Conservation (phyloP, 129 eudicot species). For the Tagetes erecta region DNA sequence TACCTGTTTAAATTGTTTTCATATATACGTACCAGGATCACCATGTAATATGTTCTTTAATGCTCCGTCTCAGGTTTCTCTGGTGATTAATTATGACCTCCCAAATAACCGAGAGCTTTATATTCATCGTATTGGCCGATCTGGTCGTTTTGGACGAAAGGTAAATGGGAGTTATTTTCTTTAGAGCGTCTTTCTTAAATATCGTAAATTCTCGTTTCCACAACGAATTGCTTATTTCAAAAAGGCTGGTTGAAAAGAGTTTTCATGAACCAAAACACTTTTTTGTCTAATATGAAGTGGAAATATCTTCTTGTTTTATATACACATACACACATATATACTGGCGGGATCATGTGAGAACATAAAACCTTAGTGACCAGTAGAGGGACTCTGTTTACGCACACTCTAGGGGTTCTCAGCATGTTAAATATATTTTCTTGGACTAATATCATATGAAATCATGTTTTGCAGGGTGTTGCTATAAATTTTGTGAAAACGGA, state of each 20-base stretch:
- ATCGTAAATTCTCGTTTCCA: background rate
- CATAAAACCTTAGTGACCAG: background rate
- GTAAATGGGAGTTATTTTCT: slow-evolving; percentile 32
- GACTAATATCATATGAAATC: background rate
- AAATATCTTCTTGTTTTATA: too few relatives aligned
- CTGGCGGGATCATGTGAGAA: background rate
- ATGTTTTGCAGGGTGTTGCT: slow-evolving; percentile 86
- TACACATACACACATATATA: too few relatives aligned
- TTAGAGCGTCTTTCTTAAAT: background rate
- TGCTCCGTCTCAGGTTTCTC: slow-evolving; percentile 58
- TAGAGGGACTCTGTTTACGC: background rate
- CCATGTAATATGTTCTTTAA: slow-evolving; percentile 11
- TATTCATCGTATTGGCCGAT: slow-evolving; percentile 95
- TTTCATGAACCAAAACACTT: background rate
- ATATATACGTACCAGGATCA: background rate
- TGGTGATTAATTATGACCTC: slow-evolving; percentile 94
- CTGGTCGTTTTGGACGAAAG: slow-evolving; percentile 99
- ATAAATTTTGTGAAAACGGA: slow-evolving; percentile 91
- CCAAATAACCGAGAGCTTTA: slow-evolving; percentile 97
- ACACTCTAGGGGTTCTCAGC: too few relatives aligned
- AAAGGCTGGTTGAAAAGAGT: background rate
- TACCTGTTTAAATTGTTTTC: background rate
- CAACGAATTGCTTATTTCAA: background rate
- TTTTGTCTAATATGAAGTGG: background rate
- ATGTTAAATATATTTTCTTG: background rate